Evolutionary conservation across 495 filamentous ascomycete genomes (phyloP).

Genomic region (Pyronema domesticum): DNA sequence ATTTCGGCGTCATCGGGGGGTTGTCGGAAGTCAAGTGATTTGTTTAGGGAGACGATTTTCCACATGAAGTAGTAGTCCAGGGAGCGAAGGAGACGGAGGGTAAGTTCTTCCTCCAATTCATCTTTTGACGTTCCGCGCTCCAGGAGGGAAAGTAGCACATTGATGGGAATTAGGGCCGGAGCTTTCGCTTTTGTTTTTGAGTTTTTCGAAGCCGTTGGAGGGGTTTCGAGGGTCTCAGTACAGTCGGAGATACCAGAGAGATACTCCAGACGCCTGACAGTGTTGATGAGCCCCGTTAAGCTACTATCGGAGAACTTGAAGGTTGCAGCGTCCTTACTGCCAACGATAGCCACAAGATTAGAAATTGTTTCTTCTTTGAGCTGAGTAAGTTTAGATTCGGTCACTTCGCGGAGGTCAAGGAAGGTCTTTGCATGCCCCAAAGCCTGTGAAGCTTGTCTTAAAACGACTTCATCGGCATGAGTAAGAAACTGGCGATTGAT

Average conservation of each 20-base stretch:
- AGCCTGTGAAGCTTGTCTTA: slow-evolving; percentile 67
- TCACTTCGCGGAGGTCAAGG: slow-evolving; percentile 69
- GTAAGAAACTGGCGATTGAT: slow-evolving; percentile 85
- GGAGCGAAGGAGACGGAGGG: slow-evolving; percentile 50
- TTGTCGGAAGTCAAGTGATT: background rate
- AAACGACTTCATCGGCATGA: slow-evolving; percentile 66
- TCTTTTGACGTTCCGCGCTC: slow-evolving; percentile 47
- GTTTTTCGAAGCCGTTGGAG: slow-evolving; percentile 34
- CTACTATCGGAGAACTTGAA: slow-evolving; percentile 41
- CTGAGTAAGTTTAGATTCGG: slow-evolving; percentile 57
- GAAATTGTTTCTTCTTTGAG: slow-evolving; percentile 73
- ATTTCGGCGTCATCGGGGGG: slow-evolving; percentile 25
- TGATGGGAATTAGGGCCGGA: slow-evolving; percentile 33
- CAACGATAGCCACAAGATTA: slow-evolving; percentile 46
- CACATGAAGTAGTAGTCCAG: slow-evolving; percentile 87
- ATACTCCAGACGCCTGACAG: slow-evolving; percentile 66
- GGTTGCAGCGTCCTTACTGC: slow-evolving; percentile 46
- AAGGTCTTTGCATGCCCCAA: slow-evolving; percentile 71
- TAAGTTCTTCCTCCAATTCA: slow-evolving; percentile 55
- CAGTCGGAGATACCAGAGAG: slow-evolving; percentile 66
- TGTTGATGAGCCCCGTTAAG: slow-evolving; percentile 55
- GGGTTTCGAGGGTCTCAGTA: slow-evolving; percentile 49
- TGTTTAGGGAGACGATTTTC: slow-evolving; percentile 36
- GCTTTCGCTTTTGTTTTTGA: slow-evolving; percentile 18
- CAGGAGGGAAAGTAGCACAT: slow-evolving; percentile 48